Percentiles rank a stretch among this genome's conserved stretches.
phyloP scores from a whole-genome alignment of 2,329 filamentous ascomycete species.

The Thelonectria blattea region DNA sequence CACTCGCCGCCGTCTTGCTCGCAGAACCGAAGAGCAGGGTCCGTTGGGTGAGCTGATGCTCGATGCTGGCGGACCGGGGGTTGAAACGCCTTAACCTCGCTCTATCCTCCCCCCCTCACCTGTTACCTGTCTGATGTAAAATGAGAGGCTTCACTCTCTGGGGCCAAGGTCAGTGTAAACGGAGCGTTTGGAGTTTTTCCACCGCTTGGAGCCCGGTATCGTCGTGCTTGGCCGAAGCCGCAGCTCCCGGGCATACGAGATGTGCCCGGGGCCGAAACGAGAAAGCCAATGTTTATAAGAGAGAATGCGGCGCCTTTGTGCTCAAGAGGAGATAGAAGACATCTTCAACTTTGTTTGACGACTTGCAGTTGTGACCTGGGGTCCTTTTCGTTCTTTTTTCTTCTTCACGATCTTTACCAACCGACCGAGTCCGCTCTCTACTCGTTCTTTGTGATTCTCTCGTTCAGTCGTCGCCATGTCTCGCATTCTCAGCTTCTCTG shows the following conservation, averaged over 20 bases:
- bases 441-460: conserved; percentile 14
- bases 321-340: conserved; percentile 1
- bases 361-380: conserved; percentile 32
- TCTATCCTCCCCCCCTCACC: conserved; percentile 25
- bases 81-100: conserved; percentile 33
- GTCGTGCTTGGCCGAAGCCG: conserved; percentile 21
- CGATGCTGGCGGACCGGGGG: conserved; percentile 18
- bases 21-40: conserved; percentile 6
- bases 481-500: conserved; percentile 34
- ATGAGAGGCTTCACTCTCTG: conserved; percentile 21
- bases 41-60: conserved; percentile 13
- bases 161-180: conserved; percentile 17
- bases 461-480: conserved; percentile 28
- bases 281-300: conserved; percentile 27
- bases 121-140: conserved; percentile 31
- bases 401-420: conserved; percentile 31
- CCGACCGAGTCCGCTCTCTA: conserved; percentile 26
- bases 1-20: conserved; percentile 3
- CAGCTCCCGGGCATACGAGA: conserved; percentile 15
- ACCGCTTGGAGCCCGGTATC: conserved; percentile 23
- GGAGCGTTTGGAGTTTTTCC: conserved; percentile 26
- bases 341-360: conserved; percentile 28
- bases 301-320: conserved; percentile 8
- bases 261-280: not conserved
- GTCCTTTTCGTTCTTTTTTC: conserved; percentile 34